Evolutionary conservation across 441 rosid genomes (phyloP).

Genomic region (Pelargonium hybrid): DNA sequence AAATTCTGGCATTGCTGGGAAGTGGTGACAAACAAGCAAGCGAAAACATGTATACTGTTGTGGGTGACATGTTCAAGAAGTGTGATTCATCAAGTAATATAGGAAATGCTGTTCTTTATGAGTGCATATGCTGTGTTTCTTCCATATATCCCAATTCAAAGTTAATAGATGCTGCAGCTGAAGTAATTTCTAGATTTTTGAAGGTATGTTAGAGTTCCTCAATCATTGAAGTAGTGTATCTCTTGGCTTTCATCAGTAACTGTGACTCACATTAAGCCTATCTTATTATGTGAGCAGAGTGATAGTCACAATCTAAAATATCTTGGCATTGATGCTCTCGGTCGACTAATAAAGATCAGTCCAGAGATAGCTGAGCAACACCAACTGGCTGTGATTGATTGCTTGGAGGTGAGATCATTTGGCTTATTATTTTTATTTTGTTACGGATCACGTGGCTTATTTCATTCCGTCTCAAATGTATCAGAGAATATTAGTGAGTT

Average conservation of each 20-base stretch:
- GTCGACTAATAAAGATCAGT: slow-evolving; percentile 73
- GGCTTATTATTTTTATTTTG: too few relatives aligned
- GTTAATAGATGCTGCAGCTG: slow-evolving; percentile 79
- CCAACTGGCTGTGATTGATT: slow-evolving; percentile 92
- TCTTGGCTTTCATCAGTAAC: background rate
- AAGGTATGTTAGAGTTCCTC: slow-evolving; percentile 45
- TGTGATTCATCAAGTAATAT: slow-evolving; percentile 76
- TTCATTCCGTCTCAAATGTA: slow-evolving; percentile 2
- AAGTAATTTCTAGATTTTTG: slow-evolving; percentile 71
- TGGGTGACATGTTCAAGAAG: slow-evolving; percentile 84
- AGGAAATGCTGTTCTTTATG: slow-evolving; percentile 84
- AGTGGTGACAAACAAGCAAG: slow-evolving; percentile 92
- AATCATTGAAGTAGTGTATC: slow-evolving; percentile 3
- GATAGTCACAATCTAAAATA: slow-evolving; percentile 90
- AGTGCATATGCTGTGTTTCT: slow-evolving; percentile 83
- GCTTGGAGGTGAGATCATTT: slow-evolving; percentile 68
- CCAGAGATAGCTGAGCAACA: slow-evolving; percentile 95
- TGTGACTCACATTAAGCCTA: slow-evolving; percentile 18
- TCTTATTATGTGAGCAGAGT: slow-evolving; percentile 48
- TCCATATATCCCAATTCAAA: slow-evolving; percentile 75
- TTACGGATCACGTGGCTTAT: too few relatives aligned
- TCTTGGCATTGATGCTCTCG: slow-evolving; percentile 94
- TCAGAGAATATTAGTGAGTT: background rate
- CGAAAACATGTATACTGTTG: slow-evolving; percentile 80
- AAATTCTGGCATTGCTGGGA: slow-evolving; percentile 83